A percentile compares a stretch with the other conserved stretches of the same genome.
These are phyloP conservation scores for Zymoseptoria brevis DNA, from an alignment of 2,329 filamentous ascomycete genomes.

Conservation along the genomic window DNA sequence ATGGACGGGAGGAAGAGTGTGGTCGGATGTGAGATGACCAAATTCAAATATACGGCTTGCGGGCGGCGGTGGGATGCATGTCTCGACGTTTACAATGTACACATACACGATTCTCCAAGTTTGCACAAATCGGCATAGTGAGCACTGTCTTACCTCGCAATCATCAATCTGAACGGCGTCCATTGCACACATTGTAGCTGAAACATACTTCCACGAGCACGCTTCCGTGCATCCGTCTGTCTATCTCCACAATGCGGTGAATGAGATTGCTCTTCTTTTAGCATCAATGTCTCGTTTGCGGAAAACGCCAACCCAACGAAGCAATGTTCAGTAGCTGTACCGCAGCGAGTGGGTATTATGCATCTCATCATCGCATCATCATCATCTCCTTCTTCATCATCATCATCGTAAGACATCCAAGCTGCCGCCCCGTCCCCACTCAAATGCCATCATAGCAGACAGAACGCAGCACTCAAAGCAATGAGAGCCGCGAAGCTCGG, in stretches of 20 bases:
- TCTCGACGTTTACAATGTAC: neutral
- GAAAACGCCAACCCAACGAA: neutral
- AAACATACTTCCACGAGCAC: neutral
- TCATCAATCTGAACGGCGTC: neutral
- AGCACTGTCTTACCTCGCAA: neutral
- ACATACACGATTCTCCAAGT: neutral
- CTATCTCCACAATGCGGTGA: neutral
- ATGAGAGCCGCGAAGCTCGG: neutral
- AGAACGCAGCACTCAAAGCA: neutral
- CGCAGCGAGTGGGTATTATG: neutral
- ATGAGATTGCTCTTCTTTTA: neutral
- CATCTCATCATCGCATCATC: neutral
- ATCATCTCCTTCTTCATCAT: neutral
- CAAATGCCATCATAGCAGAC: neutral
- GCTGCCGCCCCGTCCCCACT: no score
- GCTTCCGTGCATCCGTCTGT: neutral
- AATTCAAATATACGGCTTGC: no score
- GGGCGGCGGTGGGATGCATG: neutral
- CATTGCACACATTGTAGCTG: neutral
- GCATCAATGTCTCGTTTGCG: neutral
- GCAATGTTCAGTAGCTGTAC: neutral
- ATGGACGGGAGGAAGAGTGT: neutral
- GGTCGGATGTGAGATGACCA: neutral
- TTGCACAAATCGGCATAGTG: neutral
- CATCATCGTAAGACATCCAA: neutral